These are phyloP conservation scores for Penicillium sp. DNA, from an alignment of 2,329 filamentous ascomycete genomes.

Conservation along the genomic window DNA sequence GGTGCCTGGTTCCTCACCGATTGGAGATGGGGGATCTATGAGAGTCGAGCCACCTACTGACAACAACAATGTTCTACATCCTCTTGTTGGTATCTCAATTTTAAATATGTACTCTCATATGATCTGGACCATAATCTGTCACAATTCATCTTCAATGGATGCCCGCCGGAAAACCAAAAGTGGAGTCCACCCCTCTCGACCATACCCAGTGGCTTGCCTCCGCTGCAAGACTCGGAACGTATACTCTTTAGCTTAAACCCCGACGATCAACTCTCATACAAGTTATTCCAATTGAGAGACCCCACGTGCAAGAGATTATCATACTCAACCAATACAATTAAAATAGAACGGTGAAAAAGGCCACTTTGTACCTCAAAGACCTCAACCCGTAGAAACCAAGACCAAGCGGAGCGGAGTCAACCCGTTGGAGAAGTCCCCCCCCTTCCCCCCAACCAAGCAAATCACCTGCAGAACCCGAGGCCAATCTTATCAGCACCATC, in stretches of 20 bases:
- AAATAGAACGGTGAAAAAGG: neutral
- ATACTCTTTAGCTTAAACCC: constrained; percentile 1
- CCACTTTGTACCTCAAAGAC: neutral
- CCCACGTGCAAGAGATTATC: neutral
- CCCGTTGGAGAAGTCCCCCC: constrained; percentile 1
- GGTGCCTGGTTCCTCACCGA: constrained; percentile 30
- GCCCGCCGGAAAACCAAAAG: constrained; percentile 2
- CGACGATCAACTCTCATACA: neutral
- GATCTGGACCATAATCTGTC: too few species aligned
- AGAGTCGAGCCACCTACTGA: neutral
- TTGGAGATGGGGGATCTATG: constrained; percentile 5
- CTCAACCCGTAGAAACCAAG: too few species aligned
- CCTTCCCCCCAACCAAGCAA: neutral
- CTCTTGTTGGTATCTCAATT: neutral
- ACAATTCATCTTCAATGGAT: neutral
- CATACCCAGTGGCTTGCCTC: constrained; percentile 21
- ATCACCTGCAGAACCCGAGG: neutral
- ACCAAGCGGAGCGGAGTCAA: neutral
- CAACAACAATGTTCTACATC: neutral
- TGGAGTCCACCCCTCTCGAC: constrained; percentile 23
- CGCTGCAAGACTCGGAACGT: constrained; percentile 19
- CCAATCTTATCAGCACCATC: constrained; percentile 5
- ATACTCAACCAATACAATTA: neutral
- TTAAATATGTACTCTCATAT: neutral
- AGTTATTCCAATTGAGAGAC: neutral